Conservation (phyloP, 768 basidiomycete species). For the Punctularia strigosozonata region DNA sequence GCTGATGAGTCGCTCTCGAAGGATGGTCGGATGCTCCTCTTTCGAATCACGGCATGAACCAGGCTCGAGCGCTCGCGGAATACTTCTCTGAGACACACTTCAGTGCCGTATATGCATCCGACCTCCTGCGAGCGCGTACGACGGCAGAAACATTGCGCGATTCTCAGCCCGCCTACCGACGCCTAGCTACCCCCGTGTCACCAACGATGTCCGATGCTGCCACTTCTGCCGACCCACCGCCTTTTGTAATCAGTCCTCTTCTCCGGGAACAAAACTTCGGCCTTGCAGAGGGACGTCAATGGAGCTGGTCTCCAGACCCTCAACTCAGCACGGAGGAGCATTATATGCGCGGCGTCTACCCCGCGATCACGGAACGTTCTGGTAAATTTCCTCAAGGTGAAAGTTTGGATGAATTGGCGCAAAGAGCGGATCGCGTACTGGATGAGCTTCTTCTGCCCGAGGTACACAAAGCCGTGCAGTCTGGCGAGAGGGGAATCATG, state of each 20-base stretch:
- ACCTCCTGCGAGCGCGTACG: no score
- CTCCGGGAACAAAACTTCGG: slow-evolving; percentile 56
- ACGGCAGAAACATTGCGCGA: no score
- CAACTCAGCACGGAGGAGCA: slow-evolving; percentile 28
- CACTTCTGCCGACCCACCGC: slow-evolving; percentile 52
- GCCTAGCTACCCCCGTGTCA: slow-evolving; percentile 44
- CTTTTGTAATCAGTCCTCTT: no score
- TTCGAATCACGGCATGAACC: slow-evolving; percentile 56
- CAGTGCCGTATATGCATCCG: neutral
- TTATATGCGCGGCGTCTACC: slow-evolving; percentile 40
- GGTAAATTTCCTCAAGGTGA: slow-evolving; percentile 65
- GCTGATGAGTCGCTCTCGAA: no score
- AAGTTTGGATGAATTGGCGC: slow-evolving; percentile 48
- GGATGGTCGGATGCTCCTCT: slow-evolving; percentile 65
- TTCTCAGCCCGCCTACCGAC: no score
- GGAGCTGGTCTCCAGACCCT: slow-evolving; percentile 6
- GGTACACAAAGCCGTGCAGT: slow-evolving; percentile 29
- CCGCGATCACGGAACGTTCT: slow-evolving; percentile 29
- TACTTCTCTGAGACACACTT: neutral
- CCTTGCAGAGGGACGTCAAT: slow-evolving; percentile 43
- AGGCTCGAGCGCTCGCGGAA: no score
- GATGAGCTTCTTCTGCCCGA: slow-evolving; percentile 44
- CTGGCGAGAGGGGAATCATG: slow-evolving; percentile 30
- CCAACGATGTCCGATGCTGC: slow-evolving; percentile 25
- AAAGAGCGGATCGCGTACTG: slow-evolving; percentile 40